Evolutionary conservation across 2,329 filamentous ascomycete genomes (phyloP).

Genomic region (Colletotrichum karsti): DNA sequence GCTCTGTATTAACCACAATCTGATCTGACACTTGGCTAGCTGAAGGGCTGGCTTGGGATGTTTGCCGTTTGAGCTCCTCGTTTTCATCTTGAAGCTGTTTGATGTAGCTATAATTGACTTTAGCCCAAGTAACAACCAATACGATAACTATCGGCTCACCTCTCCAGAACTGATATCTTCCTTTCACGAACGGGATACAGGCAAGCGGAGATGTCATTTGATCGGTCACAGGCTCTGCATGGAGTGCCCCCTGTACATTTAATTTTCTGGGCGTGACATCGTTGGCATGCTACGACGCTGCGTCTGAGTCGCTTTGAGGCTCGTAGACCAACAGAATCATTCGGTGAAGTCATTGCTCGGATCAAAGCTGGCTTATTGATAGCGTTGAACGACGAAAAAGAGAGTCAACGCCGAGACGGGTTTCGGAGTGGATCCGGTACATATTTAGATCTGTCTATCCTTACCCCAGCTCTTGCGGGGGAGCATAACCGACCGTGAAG

Average conservation of each 20-base stretch:
- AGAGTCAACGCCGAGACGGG: background rate
- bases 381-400: background rate
- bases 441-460: background rate
- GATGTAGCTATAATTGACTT: constrained; percentile 18
- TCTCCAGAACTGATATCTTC: constrained; percentile 44
- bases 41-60: constrained; percentile 21
- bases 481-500: background rate
- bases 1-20: constrained; percentile 39
- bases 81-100: constrained; percentile 30
- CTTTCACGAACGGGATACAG: constrained; percentile 49
- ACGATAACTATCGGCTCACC: too few species aligned
- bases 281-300: constrained; percentile 38
- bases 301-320: background rate
- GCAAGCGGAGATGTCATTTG: constrained; percentile 46
- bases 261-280: constrained; percentile 54
- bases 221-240: constrained; percentile 47
- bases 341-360: background rate
- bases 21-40: constrained; percentile 30
- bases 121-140: too few species aligned
- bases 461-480: background rate
- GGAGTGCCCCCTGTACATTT: constrained; percentile 54
- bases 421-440: background rate
- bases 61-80: constrained; percentile 17
- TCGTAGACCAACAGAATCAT: background rate
- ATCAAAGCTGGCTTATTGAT: background rate